A percentile compares a stretch with the other conserved stretches of the same genome.
Evolutionary conservation across 495 filamentous ascomycete species (phyloP).

Genomic region (Physcia stellaris): DNA sequence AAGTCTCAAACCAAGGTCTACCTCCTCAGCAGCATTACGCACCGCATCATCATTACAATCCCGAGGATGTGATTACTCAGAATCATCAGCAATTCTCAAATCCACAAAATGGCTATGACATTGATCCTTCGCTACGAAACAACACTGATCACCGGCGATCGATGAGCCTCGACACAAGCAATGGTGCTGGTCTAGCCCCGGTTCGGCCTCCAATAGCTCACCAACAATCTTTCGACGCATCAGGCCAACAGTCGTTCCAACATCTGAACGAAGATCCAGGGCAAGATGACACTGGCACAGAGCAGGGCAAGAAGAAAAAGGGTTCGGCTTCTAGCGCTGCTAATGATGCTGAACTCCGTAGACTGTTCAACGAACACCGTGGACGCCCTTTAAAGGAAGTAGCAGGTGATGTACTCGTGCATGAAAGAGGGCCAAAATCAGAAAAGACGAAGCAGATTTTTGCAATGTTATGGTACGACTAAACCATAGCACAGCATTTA

Average conservation of each 20-base stretch:
- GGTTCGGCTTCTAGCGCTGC: conserved; percentile 60
- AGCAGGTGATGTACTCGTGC: conserved; percentile 61
- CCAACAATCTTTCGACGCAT: conserved; percentile 46
- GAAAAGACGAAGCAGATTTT: conserved; percentile 95
- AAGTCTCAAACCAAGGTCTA: conserved; percentile 36
- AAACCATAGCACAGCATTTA: conserved; percentile 8
- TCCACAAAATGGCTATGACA: conserved; percentile 31
- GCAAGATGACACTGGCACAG: conserved; percentile 46
- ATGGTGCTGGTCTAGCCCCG: conserved; percentile 20
- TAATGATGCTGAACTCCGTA: conserved; percentile 84
- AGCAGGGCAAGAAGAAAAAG: conserved; percentile 48
- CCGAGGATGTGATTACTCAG: conserved; percentile 52
- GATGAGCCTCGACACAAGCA: conserved; percentile 31
- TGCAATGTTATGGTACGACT: conserved; percentile 84
- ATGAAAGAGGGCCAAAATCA: conserved; percentile 66
- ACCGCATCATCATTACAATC: conserved; percentile 34
- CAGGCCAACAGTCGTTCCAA: conserved; percentile 52
- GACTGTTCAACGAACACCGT: conserved; percentile 63
- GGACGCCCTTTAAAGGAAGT: conserved; percentile 67
- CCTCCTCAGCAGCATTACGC: conserved; percentile 38
- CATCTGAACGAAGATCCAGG: conserved; percentile 41
- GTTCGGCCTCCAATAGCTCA: conserved; percentile 20
- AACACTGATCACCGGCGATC: conserved; percentile 29
- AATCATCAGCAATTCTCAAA: conserved; percentile 44
- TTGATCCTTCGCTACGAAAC: conserved; percentile 38